phyloP scores from a whole-genome alignment of 148 eudicot species.

The Fagopyrum tataricum region DNA sequence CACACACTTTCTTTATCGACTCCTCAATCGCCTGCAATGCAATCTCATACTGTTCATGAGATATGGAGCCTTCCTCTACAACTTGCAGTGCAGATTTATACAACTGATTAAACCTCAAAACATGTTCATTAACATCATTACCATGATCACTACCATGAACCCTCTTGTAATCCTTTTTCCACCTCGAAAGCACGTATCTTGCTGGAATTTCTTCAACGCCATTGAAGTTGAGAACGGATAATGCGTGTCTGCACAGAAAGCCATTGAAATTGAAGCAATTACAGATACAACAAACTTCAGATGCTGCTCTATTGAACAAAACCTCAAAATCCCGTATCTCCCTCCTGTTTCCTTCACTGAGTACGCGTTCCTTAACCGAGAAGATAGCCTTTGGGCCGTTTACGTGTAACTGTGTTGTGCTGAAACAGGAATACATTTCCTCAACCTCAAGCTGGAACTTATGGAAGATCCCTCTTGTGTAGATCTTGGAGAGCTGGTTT shows the following conservation, averaged over 20 bases:
- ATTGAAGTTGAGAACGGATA: constrained; percentile 47
- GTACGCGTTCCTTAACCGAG: constrained; percentile 45
- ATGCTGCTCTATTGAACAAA: constrained; percentile 37
- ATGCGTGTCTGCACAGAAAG: constrained; percentile 65
- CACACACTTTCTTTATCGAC: constrained; percentile 52
- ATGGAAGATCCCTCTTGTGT: constrained; percentile 50
- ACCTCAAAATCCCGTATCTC: constrained; percentile 72
- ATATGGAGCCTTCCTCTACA: constrained; percentile 68
- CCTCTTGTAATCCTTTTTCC: constrained; percentile 74
- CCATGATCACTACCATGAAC: constrained; percentile 36
- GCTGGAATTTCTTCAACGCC: constrained; percentile 54
- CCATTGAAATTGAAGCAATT: constrained; percentile 69
- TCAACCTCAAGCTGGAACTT: constrained; percentile 61
- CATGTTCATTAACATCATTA: constrained; percentile 27
- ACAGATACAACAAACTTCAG: constrained; percentile 56
- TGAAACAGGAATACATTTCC: constrained; percentile 45
- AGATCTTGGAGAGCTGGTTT: constrained; percentile 52
- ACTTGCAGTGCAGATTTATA: constrained; percentile 63
- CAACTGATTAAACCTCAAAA: constrained; percentile 48
- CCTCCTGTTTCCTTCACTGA: constrained; percentile 34
- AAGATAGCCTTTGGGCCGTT: constrained; percentile 44
- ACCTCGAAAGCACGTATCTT: constrained; percentile 48
- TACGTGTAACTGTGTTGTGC: constrained; percentile 41
- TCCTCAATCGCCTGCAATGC: constrained; percentile 65
- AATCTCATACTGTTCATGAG: constrained; percentile 62